Base-by-base conservation (phyloP, 768 basidiomycete genomes). In the Boletellus sp. region DNA sequence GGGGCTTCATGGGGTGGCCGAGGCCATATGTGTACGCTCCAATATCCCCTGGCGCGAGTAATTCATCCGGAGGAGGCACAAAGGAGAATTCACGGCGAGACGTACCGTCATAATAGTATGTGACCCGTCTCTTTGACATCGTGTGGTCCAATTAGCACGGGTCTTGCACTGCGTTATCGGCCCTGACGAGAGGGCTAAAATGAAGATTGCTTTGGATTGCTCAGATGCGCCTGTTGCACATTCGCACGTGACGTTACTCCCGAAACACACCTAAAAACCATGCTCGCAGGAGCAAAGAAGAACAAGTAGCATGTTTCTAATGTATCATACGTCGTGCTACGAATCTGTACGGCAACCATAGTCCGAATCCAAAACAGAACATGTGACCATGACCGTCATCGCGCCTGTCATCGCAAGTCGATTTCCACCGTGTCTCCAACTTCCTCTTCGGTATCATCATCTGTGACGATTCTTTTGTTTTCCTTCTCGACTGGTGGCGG, bases 1-100 rank as follows among this genome's bases (percentile, higher is more conserved):
- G 92, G 0, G 95, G 95, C 69, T 97, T 96, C 92, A 97, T 96
- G 41, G 88, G 88, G 58, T 96, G 94, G 3, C 87, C 87, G 45
- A 87, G 73, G 33, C 91, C 92, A 64, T 92, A 95, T 1, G 88
- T 87, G 63, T 87, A 85, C 28, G 79, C 72, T 20, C 84, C 83
- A 24, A 89, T 79, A 56, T 91, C 87, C 45, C 74, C 88, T 91
- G 17, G 22, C 38, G 10, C 43, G 16, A n/a, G 20, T 28, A 4
- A 16, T 49, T 39, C 19, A 31, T 41, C 52, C 11, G 47, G 35
- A 50, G 23, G 46, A 23, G 31, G 50, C 34, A 19, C 13, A n/a
- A 31, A 1, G 35, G 15, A n/a, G 34, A 34, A 22, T 28, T 40
- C 1, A 46, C 32, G 15, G 1, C 4, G 42, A 39, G n/a, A 59